Conservation (phyloP, 345 rosid species). For the Dovyalis caffra region DNA sequence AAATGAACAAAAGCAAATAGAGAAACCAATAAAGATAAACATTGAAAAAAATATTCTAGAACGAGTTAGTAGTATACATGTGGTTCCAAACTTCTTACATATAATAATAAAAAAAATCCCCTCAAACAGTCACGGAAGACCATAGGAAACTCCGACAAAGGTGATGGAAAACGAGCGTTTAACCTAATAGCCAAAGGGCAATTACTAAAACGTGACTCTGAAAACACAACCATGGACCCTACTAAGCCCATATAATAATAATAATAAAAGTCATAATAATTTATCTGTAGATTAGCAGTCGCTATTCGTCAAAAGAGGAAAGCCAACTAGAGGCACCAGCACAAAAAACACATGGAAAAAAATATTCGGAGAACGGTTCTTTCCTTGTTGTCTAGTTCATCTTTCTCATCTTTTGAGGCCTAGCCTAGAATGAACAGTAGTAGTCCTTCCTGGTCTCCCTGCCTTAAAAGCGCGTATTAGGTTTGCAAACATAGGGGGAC, state of each 20-base stretch:
- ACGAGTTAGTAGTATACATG: not conserved
- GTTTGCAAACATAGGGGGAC: slow-evolving; percentile 33
- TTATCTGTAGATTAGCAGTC: not conserved
- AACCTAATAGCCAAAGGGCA: not conserved
- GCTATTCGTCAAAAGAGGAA: slow-evolving; percentile 12
- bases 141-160: slow-evolving; percentile 20
- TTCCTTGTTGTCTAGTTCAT: not conserved
- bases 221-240: not conserved
- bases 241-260: not conserved
- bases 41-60: too few relatives aligned
- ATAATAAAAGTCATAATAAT: not conserved
- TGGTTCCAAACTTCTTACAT: not conserved
- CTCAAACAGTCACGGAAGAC: not conserved
- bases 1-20: not conserved
- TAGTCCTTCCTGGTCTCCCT: not conserved
- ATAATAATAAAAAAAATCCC: slow-evolving; percentile 10
- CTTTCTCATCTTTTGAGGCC: not conserved
- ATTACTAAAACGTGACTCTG: slow-evolving; percentile 11
- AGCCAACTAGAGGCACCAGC: not conserved
- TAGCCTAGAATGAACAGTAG: not conserved
- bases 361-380: not conserved
- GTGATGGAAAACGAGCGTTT: not conserved
- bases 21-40: not conserved
- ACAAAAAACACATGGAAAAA: not conserved
- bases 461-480: slow-evolving; percentile 19